These are phyloP conservation scores for Solanum virginianum DNA, from an alignment of 257 asterid genomes.

Conservation along the genomic window DNA sequence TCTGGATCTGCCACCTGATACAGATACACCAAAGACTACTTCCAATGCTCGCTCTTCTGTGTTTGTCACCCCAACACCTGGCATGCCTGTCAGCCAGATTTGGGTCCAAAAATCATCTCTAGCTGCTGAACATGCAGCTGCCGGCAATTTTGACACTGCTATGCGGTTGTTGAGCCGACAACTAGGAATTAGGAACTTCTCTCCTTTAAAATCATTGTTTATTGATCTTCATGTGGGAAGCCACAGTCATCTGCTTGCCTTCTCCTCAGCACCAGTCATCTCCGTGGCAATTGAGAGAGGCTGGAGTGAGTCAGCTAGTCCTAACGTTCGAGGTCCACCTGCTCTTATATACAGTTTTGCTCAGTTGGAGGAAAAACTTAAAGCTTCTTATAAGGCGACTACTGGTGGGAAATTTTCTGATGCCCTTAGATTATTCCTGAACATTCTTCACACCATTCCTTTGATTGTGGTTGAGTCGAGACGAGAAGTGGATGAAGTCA, in stretches of 20 bases:
- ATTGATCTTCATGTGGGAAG: constrained; percentile 71
- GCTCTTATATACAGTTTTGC: constrained; percentile 55
- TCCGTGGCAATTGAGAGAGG: constrained; percentile 70
- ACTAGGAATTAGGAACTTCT: constrained; percentile 57
- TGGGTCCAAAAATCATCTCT: constrained; percentile 88
- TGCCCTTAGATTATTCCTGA: constrained; percentile 45
- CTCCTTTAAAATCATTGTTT: constrained; percentile 54
- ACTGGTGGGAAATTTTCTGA: constrained; percentile 67
- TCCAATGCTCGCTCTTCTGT: constrained; percentile 43
- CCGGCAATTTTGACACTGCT: constrained; percentile 88
- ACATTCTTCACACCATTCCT: constrained; percentile 69
- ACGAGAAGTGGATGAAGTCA: constrained; percentile 78
- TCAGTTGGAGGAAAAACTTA: constrained; percentile 70
- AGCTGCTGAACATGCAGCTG: constrained; percentile 94
- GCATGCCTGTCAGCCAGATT: constrained; percentile 90
- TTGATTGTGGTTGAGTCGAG: constrained; percentile 65
- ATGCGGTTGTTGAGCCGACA: constrained; percentile 84
- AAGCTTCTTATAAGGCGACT: constrained; percentile 64
- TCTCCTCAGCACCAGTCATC: constrained; percentile 56
- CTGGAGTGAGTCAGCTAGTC: constrained; percentile 60
- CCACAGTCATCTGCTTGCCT: constrained; percentile 64
- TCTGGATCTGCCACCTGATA: constrained; percentile 76
- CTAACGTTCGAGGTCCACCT: constrained; percentile 73
- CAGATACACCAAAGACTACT: constrained; percentile 58
- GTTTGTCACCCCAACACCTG: constrained; percentile 67